A percentile compares a stretch with the other conserved stretches of the same genome.
Evolutionary conservation across 2,329 filamentous ascomycete genomes (phyloP).

Genomic region (Fusarium algeriense): DNA sequence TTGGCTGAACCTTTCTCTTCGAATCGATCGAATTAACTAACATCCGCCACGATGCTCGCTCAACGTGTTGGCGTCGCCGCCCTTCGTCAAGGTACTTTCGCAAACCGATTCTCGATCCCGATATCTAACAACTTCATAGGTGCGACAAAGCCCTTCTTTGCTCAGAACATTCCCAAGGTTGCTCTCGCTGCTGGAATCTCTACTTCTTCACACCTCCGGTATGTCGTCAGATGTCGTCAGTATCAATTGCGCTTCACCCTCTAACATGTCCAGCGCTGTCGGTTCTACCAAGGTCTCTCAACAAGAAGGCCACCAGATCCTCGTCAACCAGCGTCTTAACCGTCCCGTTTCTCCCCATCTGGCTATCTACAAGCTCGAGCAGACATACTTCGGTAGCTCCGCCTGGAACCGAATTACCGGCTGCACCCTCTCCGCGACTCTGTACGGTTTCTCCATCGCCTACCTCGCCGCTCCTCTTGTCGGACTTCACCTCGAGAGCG

Average conservation of each 20-base stretch:
- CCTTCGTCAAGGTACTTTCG: slow-evolving; percentile 66
- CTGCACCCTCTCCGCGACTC: slow-evolving; percentile 73
- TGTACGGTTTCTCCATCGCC: slow-evolving; percentile 84
- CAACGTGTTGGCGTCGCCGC: slow-evolving; percentile 70
- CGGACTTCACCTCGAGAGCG: slow-evolving; percentile 72
- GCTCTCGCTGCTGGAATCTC: slow-evolving; percentile 58
- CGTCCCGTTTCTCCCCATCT: slow-evolving; percentile 90
- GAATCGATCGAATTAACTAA: slow-evolving; percentile 2
- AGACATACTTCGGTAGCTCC: slow-evolving; percentile 83
- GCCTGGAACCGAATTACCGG: slow-evolving; percentile 89
- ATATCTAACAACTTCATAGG: slow-evolving; percentile 43
- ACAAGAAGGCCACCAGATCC: slow-evolving; percentile 71
- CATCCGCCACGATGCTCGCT: slow-evolving; percentile 62
- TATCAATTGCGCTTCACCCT: background rate
- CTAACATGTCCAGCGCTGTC: slow-evolving; percentile 26
- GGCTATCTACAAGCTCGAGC: slow-evolving; percentile 84
- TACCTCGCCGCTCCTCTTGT: slow-evolving; percentile 85
- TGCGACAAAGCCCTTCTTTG: slow-evolving; percentile 61
- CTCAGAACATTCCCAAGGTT: slow-evolving; percentile 61
- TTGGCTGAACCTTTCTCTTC: slow-evolving; percentile 20
- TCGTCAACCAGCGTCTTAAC: slow-evolving; percentile 81
- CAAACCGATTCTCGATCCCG: slow-evolving; percentile 31
- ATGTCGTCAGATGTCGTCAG: slow-evolving; percentile 45
- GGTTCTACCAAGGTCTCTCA: slow-evolving; percentile 69
- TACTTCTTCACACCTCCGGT: slow-evolving; percentile 61